Percentiles rank a stretch among this genome's conserved stretches.
Conservation (phyloP, 768 basidiomycete species). For the Tylopilus sp. region DNA sequence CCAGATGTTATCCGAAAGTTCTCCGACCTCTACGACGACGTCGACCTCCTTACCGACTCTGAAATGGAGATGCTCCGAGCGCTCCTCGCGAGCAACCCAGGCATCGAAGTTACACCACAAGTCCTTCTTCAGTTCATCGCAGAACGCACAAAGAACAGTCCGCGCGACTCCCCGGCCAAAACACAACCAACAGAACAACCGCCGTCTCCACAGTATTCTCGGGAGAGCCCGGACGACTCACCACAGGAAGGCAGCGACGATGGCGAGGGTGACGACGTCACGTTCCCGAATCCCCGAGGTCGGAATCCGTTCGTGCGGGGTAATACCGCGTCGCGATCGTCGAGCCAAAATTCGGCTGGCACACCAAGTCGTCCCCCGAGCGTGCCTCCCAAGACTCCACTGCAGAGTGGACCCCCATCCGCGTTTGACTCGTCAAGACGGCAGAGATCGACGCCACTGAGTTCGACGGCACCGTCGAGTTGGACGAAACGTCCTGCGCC, state of each 20-base stretch:
- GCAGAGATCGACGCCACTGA: slow-evolving; percentile 67
- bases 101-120: slow-evolving; percentile 65
- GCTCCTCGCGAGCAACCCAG: slow-evolving; percentile 56
- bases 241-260: slow-evolving; percentile 34
- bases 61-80: slow-evolving; percentile 60
- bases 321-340: slow-evolving; percentile 45
- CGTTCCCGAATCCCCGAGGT: slow-evolving; percentile 38
- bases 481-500: slow-evolving; percentile 71
- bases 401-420: slow-evolving; percentile 41
- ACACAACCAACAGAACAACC: slow-evolving; percentile 10
- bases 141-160: slow-evolving; percentile 45
- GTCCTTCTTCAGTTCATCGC: slow-evolving; percentile 65
- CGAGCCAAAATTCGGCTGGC: slow-evolving; percentile 53
- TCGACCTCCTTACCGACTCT: slow-evolving; percentile 59
- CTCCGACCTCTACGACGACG: slow-evolving; percentile 53
- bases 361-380: slow-evolving; percentile 51
- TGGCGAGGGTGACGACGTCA: slow-evolving; percentile 35
- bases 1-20: slow-evolving; percentile 67
- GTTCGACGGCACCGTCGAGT: slow-evolving; percentile 62
- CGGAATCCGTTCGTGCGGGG: slow-evolving; percentile 27
- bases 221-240: slow-evolving; percentile 32
- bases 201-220: slow-evolving; percentile 4
- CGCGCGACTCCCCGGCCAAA: slow-evolving; percentile 28
- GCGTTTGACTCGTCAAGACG: slow-evolving; percentile 68
- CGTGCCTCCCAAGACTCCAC: slow-evolving; percentile 52